Evolutionary conservation across 495 filamentous ascomycete species (phyloP), one percentile per base, ranked within the genome.

Genomic region (Podospora anserina): DNA sequence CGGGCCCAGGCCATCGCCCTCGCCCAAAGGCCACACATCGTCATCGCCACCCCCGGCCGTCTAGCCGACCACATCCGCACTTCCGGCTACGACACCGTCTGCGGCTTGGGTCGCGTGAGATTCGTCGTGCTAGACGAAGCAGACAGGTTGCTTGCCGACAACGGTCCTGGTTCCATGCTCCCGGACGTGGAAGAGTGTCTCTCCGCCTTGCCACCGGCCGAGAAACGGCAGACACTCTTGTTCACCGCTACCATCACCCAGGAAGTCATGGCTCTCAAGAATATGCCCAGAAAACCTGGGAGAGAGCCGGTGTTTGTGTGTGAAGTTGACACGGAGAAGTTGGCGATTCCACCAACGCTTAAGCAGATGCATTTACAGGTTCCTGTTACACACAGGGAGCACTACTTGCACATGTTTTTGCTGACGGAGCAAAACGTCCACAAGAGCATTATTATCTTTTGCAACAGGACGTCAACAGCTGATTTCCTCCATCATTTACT

Each of bases 111-210:
- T 2, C 86, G 93, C 26, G 89, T 90, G 11, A 88, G 88, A 32
- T 91, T 94, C 79, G 91, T 97, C 5, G 92, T 99, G 0, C 88
- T 99, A 54, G 95, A 99, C 79, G 95, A 99, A 83, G 95, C 95
- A 27, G 95, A 99, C 79, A 88, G 96, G 55, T 85, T 99, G 23
- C 84, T 99, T 19, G 87, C 91, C 28, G 84, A 88, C 39, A 78
- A 77, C 56, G 82, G 83, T 5, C 64, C 66, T 26, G 93, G 93
- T 13, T 92, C 89, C 80, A 96, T 96, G 93, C 83, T 97, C n/a
- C 88, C 91, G 26, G 95, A 97, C 77, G 86, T 99, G 2, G 93
- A 93, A 73, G 92, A 90, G 59, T 97, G 94, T 75, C 83, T 99
- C 4, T 86, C 84, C 4, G 87, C 88, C 2, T 86, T 98, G 1